Conservation (phyloP, 257 asterid species). For the Scutellaria minor region DNA sequence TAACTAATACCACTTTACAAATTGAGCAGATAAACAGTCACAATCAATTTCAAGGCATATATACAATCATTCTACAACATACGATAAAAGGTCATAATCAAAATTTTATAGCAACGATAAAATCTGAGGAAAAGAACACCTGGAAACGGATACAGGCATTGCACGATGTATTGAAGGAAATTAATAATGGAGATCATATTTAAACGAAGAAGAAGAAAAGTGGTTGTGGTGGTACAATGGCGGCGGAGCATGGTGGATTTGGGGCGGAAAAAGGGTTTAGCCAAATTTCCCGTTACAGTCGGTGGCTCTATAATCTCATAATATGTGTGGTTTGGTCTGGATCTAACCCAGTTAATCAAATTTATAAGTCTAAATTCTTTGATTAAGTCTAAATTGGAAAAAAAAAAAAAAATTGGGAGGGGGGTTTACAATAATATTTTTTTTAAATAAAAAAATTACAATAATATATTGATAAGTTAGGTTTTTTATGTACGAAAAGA, state of each 20-base stretch:
- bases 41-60: constrained; percentile 6
- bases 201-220: constrained; percentile 21
- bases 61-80: not conserved
- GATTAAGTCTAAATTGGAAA: no score
- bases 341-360: no score
- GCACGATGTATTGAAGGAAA: constrained; percentile 32
- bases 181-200: constrained; percentile 36
- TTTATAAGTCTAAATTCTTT: no score
- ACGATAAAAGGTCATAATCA: not conserved
- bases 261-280: constrained; percentile 12
- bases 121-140: constrained; percentile 24
- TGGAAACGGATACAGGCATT: constrained; percentile 33
- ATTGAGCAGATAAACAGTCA: not conserved
- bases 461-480: no score
- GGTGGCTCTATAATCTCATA: not conserved
- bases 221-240: constrained; percentile 23
- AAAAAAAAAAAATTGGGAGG: no score
- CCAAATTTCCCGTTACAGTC: no score
- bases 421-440: no score
- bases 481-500: no score
- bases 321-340: no score
- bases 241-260: constrained; percentile 37
- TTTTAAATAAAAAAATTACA: no score
- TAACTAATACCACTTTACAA: not conserved
- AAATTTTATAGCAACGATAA: not conserved